A percentile compares a stretch with the other conserved stretches of the same genome.
Conservation (phyloP, 225 moss, liverwort and hornwort species). For the Straminergon stramineum region DNA sequence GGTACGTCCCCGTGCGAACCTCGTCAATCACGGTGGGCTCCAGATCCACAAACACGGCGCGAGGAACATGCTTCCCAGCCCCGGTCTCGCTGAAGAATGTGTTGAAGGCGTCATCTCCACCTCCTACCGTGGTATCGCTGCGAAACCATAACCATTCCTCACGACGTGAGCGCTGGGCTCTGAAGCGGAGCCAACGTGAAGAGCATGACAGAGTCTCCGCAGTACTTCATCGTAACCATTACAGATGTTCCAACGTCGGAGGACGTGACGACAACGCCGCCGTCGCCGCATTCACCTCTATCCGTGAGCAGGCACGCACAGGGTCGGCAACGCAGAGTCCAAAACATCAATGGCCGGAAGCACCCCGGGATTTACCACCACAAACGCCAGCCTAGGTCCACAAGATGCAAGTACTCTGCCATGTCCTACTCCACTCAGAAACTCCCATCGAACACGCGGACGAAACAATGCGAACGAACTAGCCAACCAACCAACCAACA, state of each 20-base stretch:
- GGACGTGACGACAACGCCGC: not conserved
- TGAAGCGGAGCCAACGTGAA: not conserved
- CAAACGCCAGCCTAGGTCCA: not conserved
- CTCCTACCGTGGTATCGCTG: conserved; percentile 37
- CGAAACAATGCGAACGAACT: not conserved
- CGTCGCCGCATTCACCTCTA: not conserved
- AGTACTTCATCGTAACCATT: not conserved
- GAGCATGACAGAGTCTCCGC: not conserved
- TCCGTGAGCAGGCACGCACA: not conserved
- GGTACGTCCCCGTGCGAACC: conserved; percentile 48
- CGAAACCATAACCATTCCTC: not conserved
- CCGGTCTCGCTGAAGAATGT: conserved; percentile 58
- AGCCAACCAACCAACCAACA: not conserved
- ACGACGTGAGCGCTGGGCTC: not conserved
- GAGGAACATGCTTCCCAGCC: conserved; percentile 49
- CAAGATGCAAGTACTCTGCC: not conserved
- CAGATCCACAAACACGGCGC: conserved; percentile 55
- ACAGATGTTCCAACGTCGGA: not conserved
- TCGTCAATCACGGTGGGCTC: conserved; percentile 53
- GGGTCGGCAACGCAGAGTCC: not conserved
- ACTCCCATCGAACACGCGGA: not conserved
- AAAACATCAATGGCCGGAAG: not conserved
- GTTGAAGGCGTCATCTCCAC: conserved; percentile 55
- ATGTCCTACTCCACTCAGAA: not conserved
- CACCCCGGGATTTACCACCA: not conserved